Evolutionary conservation across 495 filamentous ascomycete species (phyloP), one percentile per base, ranked within the genome.

Genomic region (Penicillium coffeae): DNA sequence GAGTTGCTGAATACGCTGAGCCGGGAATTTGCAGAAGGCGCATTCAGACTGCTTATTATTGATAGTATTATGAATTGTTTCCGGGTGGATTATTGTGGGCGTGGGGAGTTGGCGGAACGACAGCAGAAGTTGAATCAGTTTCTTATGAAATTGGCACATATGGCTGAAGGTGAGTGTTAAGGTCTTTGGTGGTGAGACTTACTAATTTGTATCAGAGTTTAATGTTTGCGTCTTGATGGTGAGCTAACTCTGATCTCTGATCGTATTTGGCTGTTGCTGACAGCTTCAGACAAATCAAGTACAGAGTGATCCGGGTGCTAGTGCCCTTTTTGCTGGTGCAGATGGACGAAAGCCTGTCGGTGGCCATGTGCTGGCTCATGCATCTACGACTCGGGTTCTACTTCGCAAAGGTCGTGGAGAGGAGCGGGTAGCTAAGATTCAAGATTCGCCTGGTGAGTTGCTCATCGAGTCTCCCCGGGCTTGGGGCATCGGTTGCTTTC

Each of bases 51-150:
- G 38, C 73, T 90, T 20, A 75, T 90, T 49, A 81, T 90, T 56
- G 87, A 90, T 61, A 87, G 83, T 61, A 85, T 90, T 55, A 88
- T 89, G 80, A 82, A 85, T 39, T 84, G 84, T 48, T 90, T 88
- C 58, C 77, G 87, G 13, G 84, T 87, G 19, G 87, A 90, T 60
- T 90, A 80, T 55, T 76, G 73, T 64, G 87, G 87, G 15, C 82
- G 87, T 50, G 87, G 84, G 16, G 87, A 90, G 58, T 74, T 90
- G 46, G 81, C 83, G 12, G 87, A 90, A 55, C 76, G 87, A 5
- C 87, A 90, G 66, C 83, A 87, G 71, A 89, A 86, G 52, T 71
- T 90, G 13, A 83, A 82, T 57, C 78, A 84, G 54, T 88, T 88
- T 64, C 58, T 90, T 40, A 79, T 79, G 50, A 83, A 80, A 58